Evolutionary conservation across 2,329 filamentous ascomycete species (phyloP), one percentile per base, ranked within the genome.

Genomic region (Catunica adiposa): DNA sequence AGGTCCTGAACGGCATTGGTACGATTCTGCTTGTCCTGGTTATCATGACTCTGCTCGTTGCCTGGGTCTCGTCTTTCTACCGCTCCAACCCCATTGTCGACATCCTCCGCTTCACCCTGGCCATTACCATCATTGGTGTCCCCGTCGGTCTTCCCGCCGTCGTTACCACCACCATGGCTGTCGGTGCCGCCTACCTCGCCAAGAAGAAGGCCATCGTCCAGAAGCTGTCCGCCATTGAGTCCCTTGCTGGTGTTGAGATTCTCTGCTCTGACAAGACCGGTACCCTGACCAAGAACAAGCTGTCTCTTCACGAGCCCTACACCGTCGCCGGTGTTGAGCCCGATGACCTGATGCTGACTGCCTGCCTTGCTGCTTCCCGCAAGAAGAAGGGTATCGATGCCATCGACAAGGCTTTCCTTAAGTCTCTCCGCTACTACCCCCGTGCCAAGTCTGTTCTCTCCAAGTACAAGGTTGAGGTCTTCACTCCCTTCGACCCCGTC

Each of bases 311-410:
- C 54, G 88, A 94, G 67, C 88, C 88, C 57, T 94, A 83, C 74
- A 86, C 82, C 40, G 84, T 92, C 60, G 75, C 78, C 59, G 88
- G 88, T 65, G 84, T 94, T 59, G 85, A 89, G 62, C 78, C 84
- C 37, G 85, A 92, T 69, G 87, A 94, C 64, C 83, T 94, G 61
- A 94, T 94, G 86, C 77, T 94, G 61, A 92, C 87, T 72, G 88
- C 88, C 64, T 94, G 88, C 69, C 73, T 94, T 65, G 88, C 88
- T 65, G 87, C 88, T 60, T 90, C 84, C 62, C 85, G 87, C 73
- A 94, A 92, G 80, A 90, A 89, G 79, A 94, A 94, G 77, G 88
- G 87, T 74, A 89, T 94, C 61, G 88, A 94, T 67, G 86, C 89
- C 62, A 94, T 94, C 63, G 89, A 94, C 78, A 92, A 90, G 77